A percentile compares a stretch with the other conserved stretches of the same genome.
phyloP scores from a whole-genome alignment of 1,284 basidiomycete genomes.

The Trametes polyzona region DNA sequence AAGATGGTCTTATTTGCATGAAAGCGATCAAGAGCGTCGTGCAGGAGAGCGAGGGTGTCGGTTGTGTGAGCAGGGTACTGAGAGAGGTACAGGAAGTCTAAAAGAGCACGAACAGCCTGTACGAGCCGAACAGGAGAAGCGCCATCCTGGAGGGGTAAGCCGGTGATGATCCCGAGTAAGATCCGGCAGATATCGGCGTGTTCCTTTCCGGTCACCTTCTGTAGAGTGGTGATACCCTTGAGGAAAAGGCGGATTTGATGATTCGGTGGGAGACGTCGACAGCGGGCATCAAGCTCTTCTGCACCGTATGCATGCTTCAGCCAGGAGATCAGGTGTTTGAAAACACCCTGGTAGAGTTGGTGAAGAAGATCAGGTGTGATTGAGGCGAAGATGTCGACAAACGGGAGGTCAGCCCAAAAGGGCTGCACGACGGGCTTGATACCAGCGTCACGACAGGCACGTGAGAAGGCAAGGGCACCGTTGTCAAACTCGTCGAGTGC shows the following conservation, averaged over 20 bases:
- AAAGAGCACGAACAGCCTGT: constrained; percentile 23
- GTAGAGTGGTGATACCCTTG: constrained; percentile 41
- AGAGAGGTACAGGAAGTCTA: constrained; percentile 34
- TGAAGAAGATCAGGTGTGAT: constrained; percentile 31
- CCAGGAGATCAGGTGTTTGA: constrained; percentile 35
- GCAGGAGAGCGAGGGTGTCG: constrained; percentile 29
- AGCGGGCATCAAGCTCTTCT: constrained; percentile 41
- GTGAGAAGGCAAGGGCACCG: not conserved
- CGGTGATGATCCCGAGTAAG: constrained; percentile 25
- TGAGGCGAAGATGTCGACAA: constrained; percentile 26
- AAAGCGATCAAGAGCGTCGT: constrained; percentile 29
- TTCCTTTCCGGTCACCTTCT: constrained; percentile 25
- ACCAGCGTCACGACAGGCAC: constrained; percentile 19
- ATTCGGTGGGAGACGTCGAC: constrained; percentile 37
- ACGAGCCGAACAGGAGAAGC: constrained; percentile 12
- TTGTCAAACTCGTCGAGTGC: not conserved
- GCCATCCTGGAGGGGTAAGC: constrained; percentile 10
- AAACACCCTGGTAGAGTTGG: constrained; percentile 35
- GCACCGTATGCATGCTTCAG: constrained; percentile 20
- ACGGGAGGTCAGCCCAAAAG: constrained; percentile 16
- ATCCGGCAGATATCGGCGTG: constrained; percentile 27
- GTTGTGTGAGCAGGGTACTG: constrained; percentile 32
- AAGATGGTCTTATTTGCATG: constrained; percentile 38
- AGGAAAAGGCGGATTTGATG: constrained; percentile 41
- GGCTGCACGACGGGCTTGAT: constrained; percentile 2